Conservation (phyloP, 208 protist species). For the Acanthamoeba sp. region DNA sequence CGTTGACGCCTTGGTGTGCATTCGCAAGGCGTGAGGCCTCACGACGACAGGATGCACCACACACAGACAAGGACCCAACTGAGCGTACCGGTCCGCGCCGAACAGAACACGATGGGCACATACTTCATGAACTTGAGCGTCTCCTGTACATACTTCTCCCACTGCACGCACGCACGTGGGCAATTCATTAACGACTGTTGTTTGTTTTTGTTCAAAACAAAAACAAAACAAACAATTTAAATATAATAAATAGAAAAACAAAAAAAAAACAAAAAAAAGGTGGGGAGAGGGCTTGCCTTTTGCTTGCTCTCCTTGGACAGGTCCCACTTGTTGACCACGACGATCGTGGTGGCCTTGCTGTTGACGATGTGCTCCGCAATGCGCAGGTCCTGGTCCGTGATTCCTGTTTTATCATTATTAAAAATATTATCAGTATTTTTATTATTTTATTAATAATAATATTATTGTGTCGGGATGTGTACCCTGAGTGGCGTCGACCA, state of each 20-base stretch:
- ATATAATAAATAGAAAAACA: too few relatives aligned
- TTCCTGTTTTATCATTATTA: not conserved
- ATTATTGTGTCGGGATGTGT: not conserved
- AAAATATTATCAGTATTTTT: not conserved
- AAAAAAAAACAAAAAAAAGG: too few relatives aligned
- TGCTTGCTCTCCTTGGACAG: slow-evolving; percentile 58
- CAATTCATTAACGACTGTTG: too few relatives aligned
- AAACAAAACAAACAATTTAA: too few relatives aligned
- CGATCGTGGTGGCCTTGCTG: slow-evolving; percentile 55
- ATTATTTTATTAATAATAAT: not conserved
- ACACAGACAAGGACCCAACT: not conserved
- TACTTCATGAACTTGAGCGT: slow-evolving; percentile 71
- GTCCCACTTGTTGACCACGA: slow-evolving; percentile 73
- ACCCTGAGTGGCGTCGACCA: slow-evolving; percentile 58
- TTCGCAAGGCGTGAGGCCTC: not conserved
- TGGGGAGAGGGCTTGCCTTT: too few relatives aligned
- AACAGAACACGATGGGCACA: slow-evolving; percentile 62
- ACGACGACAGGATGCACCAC: not conserved
- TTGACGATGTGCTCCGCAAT: slow-evolving; percentile 64
- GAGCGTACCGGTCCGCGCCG: slow-evolving; percentile 30
- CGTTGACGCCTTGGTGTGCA: slow-evolving; percentile 12
- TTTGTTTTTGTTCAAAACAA: too few relatives aligned
- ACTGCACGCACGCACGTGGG: too few relatives aligned
- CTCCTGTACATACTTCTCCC: slow-evolving; percentile 53
- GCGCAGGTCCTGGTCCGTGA: slow-evolving; percentile 55